Base-by-base conservation (phyloP, 2,329 filamentous ascomycete species). In the Monilinia fructicola region DNA sequence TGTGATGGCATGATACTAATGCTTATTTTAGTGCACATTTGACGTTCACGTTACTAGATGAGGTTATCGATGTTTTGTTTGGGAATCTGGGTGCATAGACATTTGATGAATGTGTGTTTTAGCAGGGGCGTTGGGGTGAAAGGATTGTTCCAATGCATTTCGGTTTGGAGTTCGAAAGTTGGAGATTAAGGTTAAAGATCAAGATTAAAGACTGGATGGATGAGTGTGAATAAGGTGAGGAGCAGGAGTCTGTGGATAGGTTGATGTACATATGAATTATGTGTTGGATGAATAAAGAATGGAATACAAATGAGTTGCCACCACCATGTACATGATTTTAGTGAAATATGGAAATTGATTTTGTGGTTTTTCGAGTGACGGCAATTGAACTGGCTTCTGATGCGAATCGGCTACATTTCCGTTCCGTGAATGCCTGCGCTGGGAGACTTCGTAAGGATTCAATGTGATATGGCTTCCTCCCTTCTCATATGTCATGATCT, bases 1-100 rank as follows among this genome's bases (percentile, higher is more conserved):
- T 35, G 28, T 42, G 3, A 31, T 48, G 42, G 31, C 2, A 38
- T n/a, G 5, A 48, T 21, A 50, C 56, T 60, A 61, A 61, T 26
- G 12, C 2, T 3, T 26, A 18, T 28, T 31, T 14, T 38, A 77
- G 77, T 75, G 71, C 74, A 56, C 77, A 78, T 69, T 69, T 78
- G 40, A 73, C 72, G 11, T 78, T 77, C 67, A 78, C 77, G 14
- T 64, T 78, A 38, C 67, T 78, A 59, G 76, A 78, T 67, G 77
- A 77, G 64, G 68, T 77, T 54, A 67, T 78, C 60, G 75, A 76
- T 71, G 72, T 76, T 69, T 64, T 77, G 64, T 77, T 77, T 72
- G 71, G 71, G 50, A 72, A 74, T 63, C 65, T 71, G 61, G 65
- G 71, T 38, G 66, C 70, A 68, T 74, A 74, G 58, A 60, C 50